Base-by-base conservation (phyloP, 495 filamentous ascomycete genomes). In the Saxophila tyrrhenica region DNA sequence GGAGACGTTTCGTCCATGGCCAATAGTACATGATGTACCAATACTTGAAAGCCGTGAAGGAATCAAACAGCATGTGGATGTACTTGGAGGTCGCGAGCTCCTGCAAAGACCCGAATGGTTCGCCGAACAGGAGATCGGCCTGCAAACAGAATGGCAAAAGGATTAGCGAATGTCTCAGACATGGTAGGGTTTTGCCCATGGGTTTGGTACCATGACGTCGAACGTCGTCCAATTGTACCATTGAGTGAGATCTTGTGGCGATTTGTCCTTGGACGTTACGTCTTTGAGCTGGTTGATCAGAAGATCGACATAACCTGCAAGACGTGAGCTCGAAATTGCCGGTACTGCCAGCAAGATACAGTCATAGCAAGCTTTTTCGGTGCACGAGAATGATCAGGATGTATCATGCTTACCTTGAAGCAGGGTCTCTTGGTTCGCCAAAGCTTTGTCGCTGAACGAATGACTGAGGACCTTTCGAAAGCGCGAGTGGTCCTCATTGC, bases 381-480 rank as follows among this genome's bases (percentile, higher is more conserved):
- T n/a, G n/a, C n/a, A n/a, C n/a, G n/a, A n/a, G n/a, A n/a, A n/a
- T n/a, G n/a, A n/a, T n/a, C n/a, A n/a, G n/a, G n/a, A n/a, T n/a
- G n/a, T n/a, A n/a, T n/a, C n/a, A n/a, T 35, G 13, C 29, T 35
- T 7, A 24, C 55, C 56, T 25, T 70, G 62, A 15, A 78, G 56
- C 2, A 73, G 61, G 0, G 59, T 61, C 51, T 75, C 69, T 57
- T 79, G 75, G 25, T 67, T 69, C 8, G 63, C 62, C 42, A 81
- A 48, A 0, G 74, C 75, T 7, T 67, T 63, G 17, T 67, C 56
- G 8, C 71, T 69, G 51, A 69, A 69, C 2, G 67, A 65, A 21
- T 65, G 62, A 7, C 50, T 42, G 41, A 69, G 58, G 16, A 62
- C 50, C 13, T 51, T 56, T 11, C 67, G 53, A 25, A 48, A 47